These are phyloP conservation scores for Colletotrichum sp. DNA, from an alignment of 2,329 filamentous ascomycete species.

Conservation along the genomic window DNA sequence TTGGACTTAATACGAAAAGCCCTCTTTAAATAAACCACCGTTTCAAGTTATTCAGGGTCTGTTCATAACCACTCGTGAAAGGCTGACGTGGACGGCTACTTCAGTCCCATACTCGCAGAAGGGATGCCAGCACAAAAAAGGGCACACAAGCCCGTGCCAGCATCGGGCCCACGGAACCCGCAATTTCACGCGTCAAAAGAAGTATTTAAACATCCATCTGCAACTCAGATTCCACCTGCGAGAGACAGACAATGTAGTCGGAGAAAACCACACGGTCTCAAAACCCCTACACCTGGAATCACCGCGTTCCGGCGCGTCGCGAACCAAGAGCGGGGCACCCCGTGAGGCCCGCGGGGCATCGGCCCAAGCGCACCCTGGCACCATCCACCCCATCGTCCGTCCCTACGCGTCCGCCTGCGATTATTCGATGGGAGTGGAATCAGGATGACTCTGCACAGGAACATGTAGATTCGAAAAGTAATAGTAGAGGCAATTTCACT, in stretches of 20 bases:
- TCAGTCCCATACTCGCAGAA: no score
- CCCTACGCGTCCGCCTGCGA: not conserved
- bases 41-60: fast-evolving
- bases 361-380: not conserved
- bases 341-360: no score
- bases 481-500: no score
- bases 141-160: not conserved
- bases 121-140: no score
- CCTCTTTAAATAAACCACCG: not conserved
- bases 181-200: not conserved
- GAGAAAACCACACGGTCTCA: no score
- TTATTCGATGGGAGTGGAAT: not conserved
- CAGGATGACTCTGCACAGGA: fast-evolving
- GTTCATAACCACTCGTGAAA: not conserved
- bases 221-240: fast-evolving
- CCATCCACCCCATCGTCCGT: not conserved
- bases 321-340: not conserved
- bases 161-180: not conserved
- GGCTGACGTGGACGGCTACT: no score
- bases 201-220: not conserved
- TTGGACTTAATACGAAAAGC: not conserved
- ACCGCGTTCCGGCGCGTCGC: not conserved
- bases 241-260: not conserved
- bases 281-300: not conserved
- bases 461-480: not conserved